Evolutionary conservation across 2,329 filamentous ascomycete genomes (phyloP).

Genomic region (Lomentospora prolificans): DNA sequence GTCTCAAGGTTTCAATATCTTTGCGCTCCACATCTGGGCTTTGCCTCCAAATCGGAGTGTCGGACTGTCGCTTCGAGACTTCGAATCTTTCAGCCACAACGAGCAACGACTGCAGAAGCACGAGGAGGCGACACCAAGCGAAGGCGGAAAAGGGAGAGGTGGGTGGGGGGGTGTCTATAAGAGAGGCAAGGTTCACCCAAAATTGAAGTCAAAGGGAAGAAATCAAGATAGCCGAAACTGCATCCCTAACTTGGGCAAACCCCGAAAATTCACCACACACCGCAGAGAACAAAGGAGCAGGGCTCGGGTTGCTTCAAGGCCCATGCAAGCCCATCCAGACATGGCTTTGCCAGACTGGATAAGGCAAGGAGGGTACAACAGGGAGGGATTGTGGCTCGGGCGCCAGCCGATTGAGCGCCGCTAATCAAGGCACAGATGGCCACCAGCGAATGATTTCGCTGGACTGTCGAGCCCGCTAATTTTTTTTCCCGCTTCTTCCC

Average conservation of each 20-base stretch:
- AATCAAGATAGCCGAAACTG: not conserved
- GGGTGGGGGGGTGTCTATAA: not conserved
- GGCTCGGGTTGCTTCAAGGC: too few species aligned
- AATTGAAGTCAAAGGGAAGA: not conserved
- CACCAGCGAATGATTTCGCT: not conserved
- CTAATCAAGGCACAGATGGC: too few species aligned
- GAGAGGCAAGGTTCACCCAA: not conserved
- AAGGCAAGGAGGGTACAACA: too few species aligned
- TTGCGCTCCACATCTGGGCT: not conserved
- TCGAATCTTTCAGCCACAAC: not conserved
- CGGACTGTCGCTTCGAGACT: not conserved
- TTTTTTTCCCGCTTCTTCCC: too few species aligned
- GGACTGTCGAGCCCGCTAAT: not conserved
- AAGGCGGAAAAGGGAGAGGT: too few species aligned
- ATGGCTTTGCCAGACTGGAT: too few species aligned
- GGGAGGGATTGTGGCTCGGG: too few species aligned
- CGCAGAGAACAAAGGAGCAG: not conserved
- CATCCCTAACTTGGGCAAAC: not conserved
- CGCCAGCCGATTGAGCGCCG: too few species aligned
- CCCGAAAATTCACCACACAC: not conserved
- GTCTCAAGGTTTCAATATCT: too few species aligned
- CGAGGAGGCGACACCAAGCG: too few species aligned
- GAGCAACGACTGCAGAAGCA: not conserved
- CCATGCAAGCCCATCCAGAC: too few species aligned
- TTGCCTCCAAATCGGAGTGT: not conserved